Evolutionary conservation across 257 asterid species (phyloP), one percentile per base, ranked within the genome.

Genomic region (Sherardia arvensis): DNA sequence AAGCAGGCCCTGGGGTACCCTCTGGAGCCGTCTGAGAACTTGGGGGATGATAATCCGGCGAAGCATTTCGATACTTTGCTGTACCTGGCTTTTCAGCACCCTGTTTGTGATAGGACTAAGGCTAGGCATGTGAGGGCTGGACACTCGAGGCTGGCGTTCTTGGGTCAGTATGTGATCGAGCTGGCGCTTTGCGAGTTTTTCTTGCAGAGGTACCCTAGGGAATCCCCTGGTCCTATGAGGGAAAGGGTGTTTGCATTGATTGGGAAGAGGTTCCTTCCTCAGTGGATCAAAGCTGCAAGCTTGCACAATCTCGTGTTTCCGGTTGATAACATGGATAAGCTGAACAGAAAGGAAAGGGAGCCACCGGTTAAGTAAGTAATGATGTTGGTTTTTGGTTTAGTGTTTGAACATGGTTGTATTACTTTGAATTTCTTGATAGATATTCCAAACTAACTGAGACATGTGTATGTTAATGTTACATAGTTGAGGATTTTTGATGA

Each of bases 171-270:
- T 69, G 95, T 90, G 59, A 66, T 93, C 75, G 99, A 93, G 66
- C 62, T 87, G 77, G 95, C 90, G 0, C 60, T 90, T 74, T 90
- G 99, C 62, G 99, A 93, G 80, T 90, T 90, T 76, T 87, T 85
- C 83, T 49, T 93, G 90, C 97, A 93, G 73, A 72, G 95, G 59
- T 93, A 90, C 67, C 97, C 97, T 8, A 84, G 95, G 84, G 99
- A 93, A 48, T 85, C 97, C 0, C 97, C 99, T 1, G 96, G 97
- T 22, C 99, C 97, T 3, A 87, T 90, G 97, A 84, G 99, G 85
- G 99, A 93, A 80, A 85, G 99, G 72, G 96, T 87, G 38, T 93
- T 72, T 76, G 92, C 92, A 32, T 30, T 93, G 73, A 87, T 87
- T 66, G 99, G 99, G 80, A 93, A 93, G 83, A 87, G 90, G 79